Base-by-base conservation (phyloP, 345 rosid species). In the Pugionium dolabratum region DNA sequence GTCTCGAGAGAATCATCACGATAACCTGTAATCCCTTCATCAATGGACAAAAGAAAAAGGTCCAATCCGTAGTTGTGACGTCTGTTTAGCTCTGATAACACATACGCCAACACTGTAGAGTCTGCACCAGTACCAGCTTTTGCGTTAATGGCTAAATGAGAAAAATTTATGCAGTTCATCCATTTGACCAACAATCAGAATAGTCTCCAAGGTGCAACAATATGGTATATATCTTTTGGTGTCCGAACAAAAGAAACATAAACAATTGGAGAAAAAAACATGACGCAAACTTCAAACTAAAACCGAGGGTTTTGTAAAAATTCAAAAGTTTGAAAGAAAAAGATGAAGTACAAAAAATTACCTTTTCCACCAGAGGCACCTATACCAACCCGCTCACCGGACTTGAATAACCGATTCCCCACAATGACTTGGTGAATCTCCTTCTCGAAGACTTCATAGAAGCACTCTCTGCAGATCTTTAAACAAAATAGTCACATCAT, bases 291-390 rank as follows among this genome's bases (percentile, higher is more conserved):
- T 37, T 1, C 25, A 26, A 37, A 9, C 33, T 56, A 27, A 34
- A 37, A 56, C 18, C 6, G 45, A 26, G 45, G 1, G 4, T 30
- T 42, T 30, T n/a, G 8, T 31, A 59, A 60, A 42, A 0, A 4
- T 60, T 7, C 1, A 60, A 18, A 18, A 18, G 18, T 18, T 18
- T 0, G 0, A 18, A 18, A 18, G 18, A 18, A 18, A 18, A 18
- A 18, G 18, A 18, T 18, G 18, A 18, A 18, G 18, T 18, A 18
- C 18, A 18, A 18, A 18, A 18, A 50, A 50, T 3, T 8, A 90
- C 97, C 95, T 90, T 94, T 94, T 48, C 99, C 99, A 43, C 96
- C 96, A 2, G 99, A 94, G 4, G 95, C 97, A 51, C 97, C 96
- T 4, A 94, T 84, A 11, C 84, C 99, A 60, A 94, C 75, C 2